Percentiles rank a stretch among this genome's conserved stretches.
These are phyloP conservation scores for Hyphopichia fennica DNA, from an alignment of 1,139 yeast genomes.

Conservation along the genomic window DNA sequence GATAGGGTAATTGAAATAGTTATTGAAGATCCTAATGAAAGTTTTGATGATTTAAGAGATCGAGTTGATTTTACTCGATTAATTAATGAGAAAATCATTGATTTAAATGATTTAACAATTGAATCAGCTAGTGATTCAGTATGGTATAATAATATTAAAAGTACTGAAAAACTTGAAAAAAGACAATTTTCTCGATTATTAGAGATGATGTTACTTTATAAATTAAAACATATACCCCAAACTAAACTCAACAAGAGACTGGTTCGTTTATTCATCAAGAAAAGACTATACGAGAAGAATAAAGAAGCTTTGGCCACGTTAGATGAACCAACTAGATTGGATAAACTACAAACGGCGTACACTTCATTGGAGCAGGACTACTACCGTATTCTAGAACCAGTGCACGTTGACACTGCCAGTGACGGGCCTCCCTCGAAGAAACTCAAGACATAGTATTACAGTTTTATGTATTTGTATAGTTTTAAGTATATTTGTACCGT, in stretches of 20 bases:
- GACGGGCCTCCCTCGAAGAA: background rate
- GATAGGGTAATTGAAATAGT: conserved; percentile 67
- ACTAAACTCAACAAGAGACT: conserved; percentile 31
- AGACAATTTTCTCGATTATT: conserved; percentile 76
- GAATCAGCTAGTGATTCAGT: conserved; percentile 22
- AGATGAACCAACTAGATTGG: conserved; percentile 60
- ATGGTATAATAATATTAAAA: conserved; percentile 46
- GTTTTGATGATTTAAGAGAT: conserved; percentile 89
- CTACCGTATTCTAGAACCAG: conserved; percentile 45
- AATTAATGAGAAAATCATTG: conserved; percentile 13
- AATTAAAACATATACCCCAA: conserved; percentile 28
- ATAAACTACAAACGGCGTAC: conserved; percentile 76
- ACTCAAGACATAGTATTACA: background rate
- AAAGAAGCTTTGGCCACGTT: conserved; percentile 71
- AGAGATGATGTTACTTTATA: conserved; percentile 69
- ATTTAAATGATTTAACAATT: conserved; percentile 21
- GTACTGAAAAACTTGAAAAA: conserved; percentile 60
- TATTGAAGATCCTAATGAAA: conserved; percentile 94
- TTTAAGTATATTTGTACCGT: too few species aligned
- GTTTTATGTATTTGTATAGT: too few species aligned
- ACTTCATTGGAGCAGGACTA: conserved; percentile 69
- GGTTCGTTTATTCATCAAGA: conserved; percentile 65
- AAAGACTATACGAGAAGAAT: conserved; percentile 72
- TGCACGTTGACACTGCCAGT: background rate
- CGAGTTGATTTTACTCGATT: conserved; percentile 70